Conservation (phyloP, 202 grass and related monocot species). For the Miscanthus sacchariflorus region DNA sequence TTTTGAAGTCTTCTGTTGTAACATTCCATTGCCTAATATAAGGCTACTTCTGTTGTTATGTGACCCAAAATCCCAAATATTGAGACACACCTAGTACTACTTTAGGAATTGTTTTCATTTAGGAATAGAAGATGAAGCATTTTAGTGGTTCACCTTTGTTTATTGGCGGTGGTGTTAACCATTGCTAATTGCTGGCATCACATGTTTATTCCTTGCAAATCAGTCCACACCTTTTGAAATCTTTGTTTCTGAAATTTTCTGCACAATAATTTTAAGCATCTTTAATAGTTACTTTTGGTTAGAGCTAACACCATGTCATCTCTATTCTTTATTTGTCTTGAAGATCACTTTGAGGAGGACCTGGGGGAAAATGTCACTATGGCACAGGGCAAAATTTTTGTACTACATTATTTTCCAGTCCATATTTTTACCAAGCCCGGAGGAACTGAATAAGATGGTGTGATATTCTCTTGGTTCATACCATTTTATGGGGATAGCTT, state of each 20-base stretch:
- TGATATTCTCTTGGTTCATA: conserved; percentile 20
- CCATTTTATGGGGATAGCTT: neutral
- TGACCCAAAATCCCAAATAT: neutral
- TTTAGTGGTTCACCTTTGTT: conserved; percentile 9
- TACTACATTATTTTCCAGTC: conserved; percentile 88
- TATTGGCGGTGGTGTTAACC: neutral
- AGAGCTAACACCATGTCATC: neutral
- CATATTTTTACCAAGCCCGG: conserved; percentile 78
- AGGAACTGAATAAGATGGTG: conserved; percentile 94
- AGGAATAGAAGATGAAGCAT: conserved; percentile 17
- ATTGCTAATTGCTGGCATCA: conserved; percentile 15
- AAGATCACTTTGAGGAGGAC: conserved; percentile 98
- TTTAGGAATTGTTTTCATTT: conserved; percentile 6
- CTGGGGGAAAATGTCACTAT: conserved; percentile 81
- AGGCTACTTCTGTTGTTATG: neutral
- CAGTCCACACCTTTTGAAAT: conserved; percentile 1
- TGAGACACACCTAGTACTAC: neutral
- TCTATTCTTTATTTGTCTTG: conserved; percentile 41
- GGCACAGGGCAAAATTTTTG: conserved; percentile 89
- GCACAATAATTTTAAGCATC: neutral
- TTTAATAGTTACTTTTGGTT: neutral
- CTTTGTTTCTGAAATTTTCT: neutral
- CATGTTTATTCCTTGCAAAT: conserved; percentile 19
- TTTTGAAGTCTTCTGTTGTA: conserved; percentile 10
- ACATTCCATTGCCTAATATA: neutral